Base-by-base conservation (phyloP, 495 filamentous ascomycete species). In the Astrocystis sublimbata region DNA sequence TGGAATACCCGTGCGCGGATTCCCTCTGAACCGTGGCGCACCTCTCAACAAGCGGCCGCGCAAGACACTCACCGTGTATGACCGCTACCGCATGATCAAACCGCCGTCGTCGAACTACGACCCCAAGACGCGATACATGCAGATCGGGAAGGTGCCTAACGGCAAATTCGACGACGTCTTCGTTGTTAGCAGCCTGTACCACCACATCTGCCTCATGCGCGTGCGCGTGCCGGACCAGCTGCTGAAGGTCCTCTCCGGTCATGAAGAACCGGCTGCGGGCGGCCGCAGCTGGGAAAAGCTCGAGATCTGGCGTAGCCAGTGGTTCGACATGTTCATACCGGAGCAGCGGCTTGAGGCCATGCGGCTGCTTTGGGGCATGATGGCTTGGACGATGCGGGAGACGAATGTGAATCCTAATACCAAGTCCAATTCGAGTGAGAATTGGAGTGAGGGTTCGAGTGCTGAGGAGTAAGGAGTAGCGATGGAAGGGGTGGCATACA, bases 101-200 rank as follows among this genome's bases (percentile, higher is more conserved):
- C 86, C 86, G 6, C 88, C 89, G 0, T 72, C 81, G 1, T 76
- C 82, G 53, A 80, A 79, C 31, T 97, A 92, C 92, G 92, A 97
- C 74, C 86, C 84, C 65, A 88, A 88, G 65, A 83, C 88, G 63
- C 78, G 76, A 51, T 96, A 96, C 73, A 69, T 77, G 65, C 83
- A 87, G 38, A 88, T 96, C 68, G 92, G 92, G 4, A 87, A 85
- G 74, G 74, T 75, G 3, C 46, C 40, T 7, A 75, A 75, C 9
- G 68, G 54, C 3, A 72, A 65, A 24, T 81, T 76, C 64, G 79
- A 84, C 64, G 80, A 97, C 81, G 83, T 96, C 40, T 97, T 92
- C 75, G 84, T 97, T 68, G 67, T 96, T 50, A 92, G 89, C 47
- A 84, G 87, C 3, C 76, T 97, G 52, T 91, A 92, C 72, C 92